Percentiles rank a stretch among this genome's conserved stretches.
Conservation (phyloP, 768 basidiomycete genomes). For the Aureoboletus auriporus region DNA sequence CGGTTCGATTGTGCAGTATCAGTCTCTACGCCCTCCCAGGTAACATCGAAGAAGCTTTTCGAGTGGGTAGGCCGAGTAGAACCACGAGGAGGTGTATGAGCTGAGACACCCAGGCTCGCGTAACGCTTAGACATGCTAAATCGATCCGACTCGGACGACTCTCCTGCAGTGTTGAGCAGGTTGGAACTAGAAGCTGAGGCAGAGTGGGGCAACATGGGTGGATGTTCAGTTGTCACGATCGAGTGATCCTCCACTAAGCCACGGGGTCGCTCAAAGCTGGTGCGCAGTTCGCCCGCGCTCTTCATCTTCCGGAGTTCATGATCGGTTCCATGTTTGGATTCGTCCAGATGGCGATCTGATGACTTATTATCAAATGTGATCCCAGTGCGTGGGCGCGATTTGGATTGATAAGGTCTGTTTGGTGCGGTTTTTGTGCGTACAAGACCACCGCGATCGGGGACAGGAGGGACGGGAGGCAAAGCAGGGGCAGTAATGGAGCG, state of each 20-base stretch:
- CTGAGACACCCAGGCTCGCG: slow-evolving; percentile 59
- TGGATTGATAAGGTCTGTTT: slow-evolving; percentile 47
- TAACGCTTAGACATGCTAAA: slow-evolving; percentile 50
- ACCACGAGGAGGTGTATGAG: slow-evolving; percentile 31
- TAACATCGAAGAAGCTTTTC: slow-evolving; percentile 48
- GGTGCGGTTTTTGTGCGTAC: slow-evolving; percentile 74
- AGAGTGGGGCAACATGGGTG: slow-evolving; percentile 46
- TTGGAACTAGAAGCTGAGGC: slow-evolving; percentile 71
- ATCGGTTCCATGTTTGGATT: slow-evolving; percentile 42
- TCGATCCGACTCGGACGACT: slow-evolving; percentile 33
- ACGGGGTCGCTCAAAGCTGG: slow-evolving; percentile 28
- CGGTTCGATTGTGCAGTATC: slow-evolving; percentile 11
- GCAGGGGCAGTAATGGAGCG: slow-evolving; percentile 51
- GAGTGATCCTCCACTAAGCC: slow-evolving; percentile 23
- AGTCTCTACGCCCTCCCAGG: slow-evolving; percentile 31
- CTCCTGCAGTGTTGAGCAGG: slow-evolving; percentile 38
- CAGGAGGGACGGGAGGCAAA: slow-evolving; percentile 17
- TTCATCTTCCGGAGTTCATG: slow-evolving; percentile 79
- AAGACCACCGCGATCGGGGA: slow-evolving; percentile 45
- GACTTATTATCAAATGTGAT: slow-evolving; percentile 21
- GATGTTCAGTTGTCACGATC: slow-evolving; percentile 35
- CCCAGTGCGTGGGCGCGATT: slow-evolving; percentile 36
- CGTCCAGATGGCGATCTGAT: slow-evolving; percentile 30
- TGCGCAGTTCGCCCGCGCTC: slow-evolving; percentile 76
- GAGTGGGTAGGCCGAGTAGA: slow-evolving; percentile 37